Base-by-base conservation (phyloP, 169 alveolate genomes). In the Eimeria falciformis region DNA sequence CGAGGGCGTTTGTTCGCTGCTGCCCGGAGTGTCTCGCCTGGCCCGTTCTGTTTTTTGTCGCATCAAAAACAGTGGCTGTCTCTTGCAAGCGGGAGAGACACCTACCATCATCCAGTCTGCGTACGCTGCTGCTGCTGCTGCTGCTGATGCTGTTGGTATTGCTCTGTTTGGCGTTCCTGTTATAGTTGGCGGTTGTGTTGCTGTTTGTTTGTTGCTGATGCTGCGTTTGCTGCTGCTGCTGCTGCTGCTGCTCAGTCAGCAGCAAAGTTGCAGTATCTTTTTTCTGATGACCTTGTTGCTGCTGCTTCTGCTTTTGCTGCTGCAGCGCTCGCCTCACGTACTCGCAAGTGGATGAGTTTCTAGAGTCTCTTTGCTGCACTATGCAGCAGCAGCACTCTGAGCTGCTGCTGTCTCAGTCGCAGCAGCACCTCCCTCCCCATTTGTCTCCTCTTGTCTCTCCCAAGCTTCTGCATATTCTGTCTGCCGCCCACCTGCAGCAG, bases 1-100 rank as follows among this genome's bases (percentile, higher is more conserved):
- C 40, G 92, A 82, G 40, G 92, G 56, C 25, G 85, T 91, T 27
- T 91, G 94, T 71, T 81, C 92, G 21, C 23, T 91, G 56, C 91
- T 53, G 5, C 90, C 94, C 5, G 25, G 18, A 0, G 46, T 23
- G n/a, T 71, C 68, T 50, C 83, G 91, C 3, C 79, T 91, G 9
- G 77, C 87, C 50, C 77, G 55, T 45, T 91, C 94, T 43, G 87
- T 81, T 29, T 78, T 91, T 27, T 29, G 86, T 25, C 66, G 86
- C 6, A 5, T 77, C n/a, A 23, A 43, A 23, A 45, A 40, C 25
- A 46, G 23, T 23, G 68, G 69, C 46, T 0, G 27, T 3, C 5
- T 77, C 11, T 9, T 18, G 14, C 37, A 29, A 1, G 86, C 86
- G 50, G 87, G 46, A 43, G 75, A 53, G 17, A 45, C 78, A 17